A percentile compares a stretch with the other conserved stretches of the same genome.
Evolutionary conservation across 2,329 filamentous ascomycete genomes (phyloP).

Genomic region (Ascochyta fabae): DNA sequence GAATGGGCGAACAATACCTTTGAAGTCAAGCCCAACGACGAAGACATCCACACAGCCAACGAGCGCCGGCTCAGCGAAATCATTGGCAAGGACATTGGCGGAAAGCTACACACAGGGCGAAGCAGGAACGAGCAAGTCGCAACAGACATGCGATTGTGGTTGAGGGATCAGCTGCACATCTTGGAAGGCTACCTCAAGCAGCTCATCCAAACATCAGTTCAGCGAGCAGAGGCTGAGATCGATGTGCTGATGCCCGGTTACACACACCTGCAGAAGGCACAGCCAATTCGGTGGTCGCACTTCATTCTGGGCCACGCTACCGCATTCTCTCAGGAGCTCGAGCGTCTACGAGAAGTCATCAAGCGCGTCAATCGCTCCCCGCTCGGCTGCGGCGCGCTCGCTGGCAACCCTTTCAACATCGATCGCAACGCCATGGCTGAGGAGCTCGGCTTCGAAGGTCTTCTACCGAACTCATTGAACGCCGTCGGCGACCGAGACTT

Average conservation of each 20-base stretch:
- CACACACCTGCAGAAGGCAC: conserved; percentile 83
- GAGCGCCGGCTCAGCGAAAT: conserved; percentile 71
- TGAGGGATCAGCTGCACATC: conserved; percentile 73
- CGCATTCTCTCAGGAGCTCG: conserved; percentile 74
- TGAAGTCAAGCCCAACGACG: conserved; percentile 57
- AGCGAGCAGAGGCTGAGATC: conserved; percentile 75
- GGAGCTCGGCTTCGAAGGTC: conserved; percentile 79
- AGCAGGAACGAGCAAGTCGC: conserved; percentile 91
- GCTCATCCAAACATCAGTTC: conserved; percentile 72
- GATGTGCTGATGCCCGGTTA: conserved; percentile 86
- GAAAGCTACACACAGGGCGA: conserved; percentile 87
- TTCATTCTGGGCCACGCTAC: conserved; percentile 79
- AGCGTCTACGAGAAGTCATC: conserved; percentile 76
- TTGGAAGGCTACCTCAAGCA: conserved; percentile 73
- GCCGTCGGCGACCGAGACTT: conserved; percentile 82
- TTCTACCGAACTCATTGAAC: conserved; percentile 79
- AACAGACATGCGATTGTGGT: conserved; percentile 89
- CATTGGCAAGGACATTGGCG: conserved; percentile 82
- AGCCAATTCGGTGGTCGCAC: conserved; percentile 81
- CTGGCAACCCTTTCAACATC: conserved; percentile 82
- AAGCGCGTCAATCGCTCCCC: conserved; percentile 75
- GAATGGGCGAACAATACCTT: conserved; percentile 57
- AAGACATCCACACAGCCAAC: conserved; percentile 64
- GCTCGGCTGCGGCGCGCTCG: conserved; percentile 77
- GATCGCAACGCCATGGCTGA: conserved; percentile 79